A percentile compares a stretch with the other conserved stretches of the same genome.
These are phyloP conservation scores for Phytophthora macrochlamydospora DNA, from an alignment of 352 stramenopile genomes.

Conservation along the genomic window DNA sequence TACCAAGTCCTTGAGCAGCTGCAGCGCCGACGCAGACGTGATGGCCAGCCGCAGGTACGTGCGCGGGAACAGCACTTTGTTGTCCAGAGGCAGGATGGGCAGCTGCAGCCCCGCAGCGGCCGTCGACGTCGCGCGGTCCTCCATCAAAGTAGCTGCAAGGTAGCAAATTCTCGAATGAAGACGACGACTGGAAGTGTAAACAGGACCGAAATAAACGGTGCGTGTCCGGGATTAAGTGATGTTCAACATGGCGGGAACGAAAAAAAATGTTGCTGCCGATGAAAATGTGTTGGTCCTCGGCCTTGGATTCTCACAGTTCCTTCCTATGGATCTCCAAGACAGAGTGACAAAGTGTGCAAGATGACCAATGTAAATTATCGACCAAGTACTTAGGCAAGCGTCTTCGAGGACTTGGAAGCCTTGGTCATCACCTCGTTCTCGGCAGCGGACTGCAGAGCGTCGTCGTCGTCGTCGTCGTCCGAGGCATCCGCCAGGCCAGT, in stretches of 20 bases:
- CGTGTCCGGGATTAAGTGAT: conserved; percentile 1
- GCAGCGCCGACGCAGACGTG: conserved; percentile 60
- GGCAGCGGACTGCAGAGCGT: background rate
- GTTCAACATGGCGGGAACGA: background rate
- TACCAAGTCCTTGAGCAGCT: conserved; percentile 80
- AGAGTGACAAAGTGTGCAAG: background rate
- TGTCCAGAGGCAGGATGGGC: conserved; percentile 70
- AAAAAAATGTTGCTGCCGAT: too few relatives aligned
- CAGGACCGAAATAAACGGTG: conserved; percentile 12
- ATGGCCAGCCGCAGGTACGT: conserved; percentile 79
- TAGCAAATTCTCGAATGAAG: conserved; percentile 27
- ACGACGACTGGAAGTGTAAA: conserved; percentile 8
- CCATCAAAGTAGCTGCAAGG: conserved; percentile 11
- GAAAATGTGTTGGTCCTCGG: too few relatives aligned
- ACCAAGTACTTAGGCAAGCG: background rate
- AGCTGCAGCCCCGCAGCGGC: conserved; percentile 41
- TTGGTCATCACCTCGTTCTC: background rate
- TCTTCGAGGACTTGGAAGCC: background rate
- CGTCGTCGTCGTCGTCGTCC: background rate
- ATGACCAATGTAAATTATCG: conserved; percentile 4
- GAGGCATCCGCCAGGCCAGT: background rate
- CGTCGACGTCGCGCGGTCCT: conserved; percentile 23
- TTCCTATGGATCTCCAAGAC: too few relatives aligned
- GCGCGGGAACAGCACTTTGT: conserved; percentile 76
- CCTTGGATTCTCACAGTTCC: too few relatives aligned